phyloP scores from a whole-genome alignment of 163 green algal species.

The Scenedesmus sp. region DNA sequence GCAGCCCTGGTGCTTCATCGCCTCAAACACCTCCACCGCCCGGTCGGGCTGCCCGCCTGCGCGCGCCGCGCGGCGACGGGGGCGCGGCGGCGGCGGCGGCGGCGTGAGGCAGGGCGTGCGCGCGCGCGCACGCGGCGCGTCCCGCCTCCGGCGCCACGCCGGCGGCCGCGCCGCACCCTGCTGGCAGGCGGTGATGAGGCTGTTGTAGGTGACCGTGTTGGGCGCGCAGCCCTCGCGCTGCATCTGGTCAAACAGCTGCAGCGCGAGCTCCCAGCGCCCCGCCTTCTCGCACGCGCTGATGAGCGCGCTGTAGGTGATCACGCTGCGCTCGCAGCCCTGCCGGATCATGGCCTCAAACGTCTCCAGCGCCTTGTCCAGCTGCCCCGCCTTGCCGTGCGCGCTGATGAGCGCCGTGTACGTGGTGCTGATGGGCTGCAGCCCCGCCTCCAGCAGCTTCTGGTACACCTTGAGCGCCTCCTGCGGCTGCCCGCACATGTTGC shows the following conservation, averaged over 20 bases:
- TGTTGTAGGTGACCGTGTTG: conserved; percentile 81
- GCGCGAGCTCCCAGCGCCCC: conserved; percentile 67
- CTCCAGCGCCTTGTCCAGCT: conserved; percentile 73
- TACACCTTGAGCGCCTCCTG: conserved; percentile 66
- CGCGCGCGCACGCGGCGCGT: too few relatives aligned
- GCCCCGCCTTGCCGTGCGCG: conserved; percentile 72
- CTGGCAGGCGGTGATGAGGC: conserved; percentile 74
- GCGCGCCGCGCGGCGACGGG: not conserved
- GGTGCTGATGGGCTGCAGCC: conserved; percentile 69
- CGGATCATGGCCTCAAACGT: conserved; percentile 68
- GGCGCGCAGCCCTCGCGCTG: conserved; percentile 63
- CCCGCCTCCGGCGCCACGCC: not conserved
- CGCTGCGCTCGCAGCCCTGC: conserved; percentile 57
- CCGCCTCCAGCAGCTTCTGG: conserved; percentile 54
- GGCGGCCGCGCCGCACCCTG: conserved; percentile 49
- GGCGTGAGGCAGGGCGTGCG: not conserved
- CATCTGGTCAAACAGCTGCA: conserved; percentile 77
- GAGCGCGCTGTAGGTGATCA: conserved; percentile 66
- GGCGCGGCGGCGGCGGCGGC: too few relatives aligned
- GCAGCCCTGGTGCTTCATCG: conserved; percentile 66
- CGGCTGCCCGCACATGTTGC: conserved; percentile 72
- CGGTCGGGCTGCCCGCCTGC: conserved; percentile 39
- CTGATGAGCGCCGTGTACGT: conserved; percentile 83
- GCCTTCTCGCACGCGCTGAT: conserved; percentile 83
- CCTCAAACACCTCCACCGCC: conserved; percentile 70